phyloP scores from a whole-genome alignment of 2,329 filamentous ascomycete species.

The Monosporascus sp. region DNA sequence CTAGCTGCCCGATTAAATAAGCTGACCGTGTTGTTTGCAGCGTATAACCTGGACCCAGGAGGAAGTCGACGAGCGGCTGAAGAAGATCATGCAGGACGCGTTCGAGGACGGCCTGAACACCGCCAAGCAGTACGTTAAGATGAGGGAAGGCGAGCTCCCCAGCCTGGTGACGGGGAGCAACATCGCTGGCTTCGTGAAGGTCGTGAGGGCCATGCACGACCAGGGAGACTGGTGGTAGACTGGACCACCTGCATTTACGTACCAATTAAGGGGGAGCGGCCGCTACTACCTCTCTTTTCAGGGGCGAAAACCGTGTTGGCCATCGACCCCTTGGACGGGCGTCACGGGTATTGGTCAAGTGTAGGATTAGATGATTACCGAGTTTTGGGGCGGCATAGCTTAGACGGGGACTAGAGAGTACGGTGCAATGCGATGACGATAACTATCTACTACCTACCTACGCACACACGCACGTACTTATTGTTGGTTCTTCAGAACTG shows the following conservation, averaged over 20 bases:
- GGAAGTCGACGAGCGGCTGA: conserved; percentile 87
- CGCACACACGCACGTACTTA: too few species aligned
- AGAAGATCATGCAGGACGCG: conserved; percentile 89
- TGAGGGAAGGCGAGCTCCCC: conserved; percentile 77
- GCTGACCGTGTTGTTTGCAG: conserved; percentile 23
- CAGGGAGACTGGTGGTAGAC: conserved; percentile 85
- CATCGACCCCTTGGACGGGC: too few species aligned
- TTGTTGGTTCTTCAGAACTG: too few species aligned
- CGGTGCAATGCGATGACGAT: too few species aligned
- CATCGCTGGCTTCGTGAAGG: conserved; percentile 97
- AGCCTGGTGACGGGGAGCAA: conserved; percentile 90
- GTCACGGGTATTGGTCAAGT: too few species aligned
- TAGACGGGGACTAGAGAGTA: too few species aligned
- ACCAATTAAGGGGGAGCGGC: not conserved
- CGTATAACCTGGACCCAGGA: conserved; percentile 80
- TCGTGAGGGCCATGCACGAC: conserved; percentile 87
- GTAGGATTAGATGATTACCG: too few species aligned
- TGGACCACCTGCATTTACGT: not conserved
- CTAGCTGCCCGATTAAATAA: too few species aligned
- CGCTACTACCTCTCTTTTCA: too few species aligned
- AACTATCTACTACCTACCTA: too few species aligned
- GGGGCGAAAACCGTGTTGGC: too few species aligned
- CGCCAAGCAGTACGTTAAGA: conserved; percentile 79
- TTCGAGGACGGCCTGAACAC: conserved; percentile 87
- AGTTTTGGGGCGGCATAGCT: too few species aligned